Percentiles rank a stretch among this genome's conserved stretches.
Conservation (phyloP, 768 basidiomycete genomes). For the Austroboletus eburneus region DNA sequence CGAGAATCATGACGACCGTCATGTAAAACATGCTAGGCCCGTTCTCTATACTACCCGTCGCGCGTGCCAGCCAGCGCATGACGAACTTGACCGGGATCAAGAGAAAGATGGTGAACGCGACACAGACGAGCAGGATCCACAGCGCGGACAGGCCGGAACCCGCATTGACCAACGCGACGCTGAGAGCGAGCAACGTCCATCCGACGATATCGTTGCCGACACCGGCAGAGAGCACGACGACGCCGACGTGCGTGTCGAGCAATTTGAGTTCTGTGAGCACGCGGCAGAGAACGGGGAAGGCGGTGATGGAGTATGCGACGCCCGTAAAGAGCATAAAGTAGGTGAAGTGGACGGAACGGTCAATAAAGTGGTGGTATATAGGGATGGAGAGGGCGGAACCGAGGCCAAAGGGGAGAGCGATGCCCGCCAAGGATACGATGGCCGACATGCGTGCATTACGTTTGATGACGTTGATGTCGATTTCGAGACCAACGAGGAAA, state of each 20-base stretch:
- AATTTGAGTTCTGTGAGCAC: slow-evolving; percentile 90
- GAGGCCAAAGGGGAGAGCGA: slow-evolving; percentile 83
- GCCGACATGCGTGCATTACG: slow-evolving; percentile 67
- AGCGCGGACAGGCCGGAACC: slow-evolving; percentile 78
- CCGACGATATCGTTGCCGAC: slow-evolving; percentile 86
- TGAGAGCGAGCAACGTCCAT: slow-evolving; percentile 86
- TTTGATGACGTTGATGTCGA: slow-evolving; percentile 74
- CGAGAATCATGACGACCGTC: slow-evolving; percentile 73
- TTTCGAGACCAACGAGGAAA: slow-evolving; percentile 91
- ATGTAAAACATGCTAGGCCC: slow-evolving; percentile 89
- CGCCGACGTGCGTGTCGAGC: slow-evolving; percentile 86
- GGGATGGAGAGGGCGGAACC: slow-evolving; percentile 73
- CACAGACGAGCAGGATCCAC: slow-evolving; percentile 74
- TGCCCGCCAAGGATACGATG: slow-evolving; percentile 76
- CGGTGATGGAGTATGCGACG: slow-evolving; percentile 86
- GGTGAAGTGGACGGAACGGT: slow-evolving; percentile 64
- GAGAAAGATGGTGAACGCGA: slow-evolving; percentile 79
- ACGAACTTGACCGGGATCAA: slow-evolving; percentile 59
- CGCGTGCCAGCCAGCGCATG: slow-evolving; percentile 68
- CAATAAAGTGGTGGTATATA: slow-evolving; percentile 50
- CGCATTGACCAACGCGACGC: slow-evolving; percentile 89
- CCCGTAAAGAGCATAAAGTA: slow-evolving; percentile 95
- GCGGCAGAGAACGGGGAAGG: slow-evolving; percentile 81
- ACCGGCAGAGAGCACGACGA: slow-evolving; percentile 89
- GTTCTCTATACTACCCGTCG: slow-evolving; percentile 75